phyloP scores from a whole-genome alignment of 345 rosid genomes.

The Lepidium africanum region DNA sequence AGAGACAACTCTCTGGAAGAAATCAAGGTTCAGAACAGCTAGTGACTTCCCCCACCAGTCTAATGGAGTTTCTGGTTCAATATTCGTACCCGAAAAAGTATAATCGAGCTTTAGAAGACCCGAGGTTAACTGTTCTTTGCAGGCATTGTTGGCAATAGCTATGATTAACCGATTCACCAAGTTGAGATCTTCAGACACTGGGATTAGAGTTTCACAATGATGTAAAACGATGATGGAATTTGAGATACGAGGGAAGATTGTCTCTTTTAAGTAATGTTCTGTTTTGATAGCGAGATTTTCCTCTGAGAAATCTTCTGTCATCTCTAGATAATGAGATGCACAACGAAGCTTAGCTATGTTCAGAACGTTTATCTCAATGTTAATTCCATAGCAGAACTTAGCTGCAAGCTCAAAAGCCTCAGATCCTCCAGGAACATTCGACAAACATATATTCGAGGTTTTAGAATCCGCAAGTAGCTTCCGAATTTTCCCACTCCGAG shows the following conservation, averaged over 20 bases:
- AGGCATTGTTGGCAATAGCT: constrained; percentile 73
- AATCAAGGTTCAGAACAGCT: constrained; percentile 57
- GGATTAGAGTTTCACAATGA: constrained; percentile 64
- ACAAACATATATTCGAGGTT: constrained; percentile 46
- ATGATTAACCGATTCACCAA: constrained; percentile 59
- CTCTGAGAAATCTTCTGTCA: constrained; percentile 81
- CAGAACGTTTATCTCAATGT: constrained; percentile 54
- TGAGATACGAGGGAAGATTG: constrained; percentile 60
- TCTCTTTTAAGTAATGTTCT: constrained; percentile 58
- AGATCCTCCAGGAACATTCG: constrained; percentile 69
- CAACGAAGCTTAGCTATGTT: constrained; percentile 71
- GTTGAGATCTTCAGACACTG: constrained; percentile 70
- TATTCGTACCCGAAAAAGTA: constrained; percentile 37
- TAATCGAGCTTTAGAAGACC: constrained; percentile 86
- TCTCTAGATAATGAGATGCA: constrained; percentile 74
- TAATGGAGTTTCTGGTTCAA: constrained; percentile 66
- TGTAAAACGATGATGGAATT: constrained; percentile 67
- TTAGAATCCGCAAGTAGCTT: constrained; percentile 62
- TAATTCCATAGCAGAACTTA: constrained; percentile 90
- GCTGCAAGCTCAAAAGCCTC: constrained; percentile 95
- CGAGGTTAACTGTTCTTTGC: constrained; percentile 96
- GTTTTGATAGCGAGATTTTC: constrained; percentile 62
- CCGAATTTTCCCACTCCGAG: constrained; percentile 80
- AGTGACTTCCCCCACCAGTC: constrained; percentile 97
- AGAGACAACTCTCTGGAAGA: constrained; percentile 75